Base-by-base conservation (phyloP, 2,329 filamentous ascomycete genomes). In the Bipolaris gigantea region DNA sequence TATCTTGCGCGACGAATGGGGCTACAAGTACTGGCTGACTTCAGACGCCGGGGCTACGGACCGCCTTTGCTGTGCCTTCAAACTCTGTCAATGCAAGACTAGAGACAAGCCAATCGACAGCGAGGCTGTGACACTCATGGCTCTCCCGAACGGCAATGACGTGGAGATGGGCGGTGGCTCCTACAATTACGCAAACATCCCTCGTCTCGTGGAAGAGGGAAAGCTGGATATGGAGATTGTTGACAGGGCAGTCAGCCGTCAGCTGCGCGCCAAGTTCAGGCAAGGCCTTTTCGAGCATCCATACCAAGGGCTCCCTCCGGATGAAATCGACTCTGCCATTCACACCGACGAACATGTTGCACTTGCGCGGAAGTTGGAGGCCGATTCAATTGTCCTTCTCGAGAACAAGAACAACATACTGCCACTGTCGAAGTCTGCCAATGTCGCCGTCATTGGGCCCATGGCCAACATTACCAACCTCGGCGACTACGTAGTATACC, bases 151-250 rank as follows among this genome's bases (percentile, higher is more conserved):
- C 4, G 88, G 89, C 3, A 88, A 85, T 45, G 88, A 90, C 62
- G 81, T 88, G 11, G 89, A 91, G 65, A 90, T 90, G 88, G 88
- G 88, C 11, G 88, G 88, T 35, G 88, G 89, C 18, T 87, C 85
- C 18, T 90, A 84, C 76, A 90, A 85, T 67, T 74, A 85, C 66
- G 79, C 85, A 59, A 82, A 79, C 33, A 89, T 91, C 47, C 85
- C 87, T 5, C 77, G 83, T 25, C 79, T 90, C 44, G 79, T 90
- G 15, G 74, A 83, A 49, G 78, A 81, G 1, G 86, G 86, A 0
- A 84, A 82, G 51, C 74, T 91, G 1, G 79, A 84, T 38, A 77
- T 84, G 25, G 74, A 80, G 5, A 65, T 82, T 23, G 83, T 90
- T n/a, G 80, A 90, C 69, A 81, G 77, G 8, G 88, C 88, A 4